Conservation (phyloP, 495 filamentous ascomycete species). For the Beverwykella pulmonaria region DNA sequence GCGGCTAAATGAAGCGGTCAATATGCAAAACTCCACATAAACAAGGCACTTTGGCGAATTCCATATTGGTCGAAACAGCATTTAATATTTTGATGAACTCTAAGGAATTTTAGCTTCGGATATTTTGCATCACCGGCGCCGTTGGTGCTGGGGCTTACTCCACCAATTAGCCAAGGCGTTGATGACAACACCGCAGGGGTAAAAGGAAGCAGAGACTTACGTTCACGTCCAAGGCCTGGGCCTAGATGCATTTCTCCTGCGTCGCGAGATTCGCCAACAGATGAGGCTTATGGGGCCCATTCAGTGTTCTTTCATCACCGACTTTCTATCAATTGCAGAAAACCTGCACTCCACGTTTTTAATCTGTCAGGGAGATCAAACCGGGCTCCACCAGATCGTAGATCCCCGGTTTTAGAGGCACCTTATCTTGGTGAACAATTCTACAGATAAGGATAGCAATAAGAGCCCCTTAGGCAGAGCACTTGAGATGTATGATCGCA, state of each 20-base stretch:
- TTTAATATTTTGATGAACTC: slow-evolving; percentile 16
- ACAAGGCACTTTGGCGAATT: slow-evolving; percentile 10
- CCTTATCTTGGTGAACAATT: not conserved
- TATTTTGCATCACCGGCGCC: slow-evolving; percentile 8
- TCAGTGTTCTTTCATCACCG: not conserved
- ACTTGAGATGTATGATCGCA: not conserved
- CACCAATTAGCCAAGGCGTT: slow-evolving; percentile 20
- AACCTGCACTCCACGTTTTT: slow-evolving; percentile 21
- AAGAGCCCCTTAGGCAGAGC: not conserved
- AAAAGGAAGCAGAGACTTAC: slow-evolving; percentile 2
- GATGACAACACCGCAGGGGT: slow-evolving; percentile 14
- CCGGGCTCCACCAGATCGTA: slow-evolving; percentile 12
- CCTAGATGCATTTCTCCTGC: not conserved
- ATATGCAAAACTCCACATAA: slow-evolving; percentile 17
- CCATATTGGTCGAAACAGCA: not conserved
- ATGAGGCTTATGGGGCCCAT: not conserved
- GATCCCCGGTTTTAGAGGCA: not conserved
- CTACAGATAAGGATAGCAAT: slow-evolving; percentile 4
- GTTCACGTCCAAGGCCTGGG: not conserved
- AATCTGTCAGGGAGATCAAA: slow-evolving; percentile 4
- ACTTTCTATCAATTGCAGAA: not conserved
- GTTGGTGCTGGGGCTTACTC: slow-evolving; percentile 1
- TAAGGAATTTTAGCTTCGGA: slow-evolving; percentile 6
- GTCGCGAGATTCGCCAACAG: not conserved
- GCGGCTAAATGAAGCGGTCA: slow-evolving; percentile 29